Base-by-base conservation (phyloP, 768 basidiomycete species). In the Phaeolepiota aurea region DNA sequence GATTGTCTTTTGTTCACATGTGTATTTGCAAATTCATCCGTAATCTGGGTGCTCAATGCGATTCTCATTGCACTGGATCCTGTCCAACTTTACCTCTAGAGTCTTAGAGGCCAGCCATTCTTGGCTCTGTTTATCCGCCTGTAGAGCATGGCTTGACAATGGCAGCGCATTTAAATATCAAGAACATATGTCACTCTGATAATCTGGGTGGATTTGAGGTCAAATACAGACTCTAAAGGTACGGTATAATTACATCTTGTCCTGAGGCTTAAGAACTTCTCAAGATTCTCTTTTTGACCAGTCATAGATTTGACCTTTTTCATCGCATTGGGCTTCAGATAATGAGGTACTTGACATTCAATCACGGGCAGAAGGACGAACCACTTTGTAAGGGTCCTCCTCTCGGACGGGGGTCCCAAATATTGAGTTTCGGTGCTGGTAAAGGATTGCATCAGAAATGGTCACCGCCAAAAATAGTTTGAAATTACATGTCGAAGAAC, bases 1-100 rank as follows among this genome's bases (percentile, higher is more conserved):
- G 45, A 88, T 78, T 38, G 75, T 74, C 58, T 85, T 82, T 68
- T 96, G 92, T 7, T 80, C 82, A 91, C 90, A 92, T 2, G 76
- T 61, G 56, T 92, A 89, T 37, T 71, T 11, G 79, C 85, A 44
- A 65, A 76, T 48, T 80, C 56, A 25, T 61, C 48, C 2, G 87
- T 90, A 45, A 82, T 76, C 85, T 87, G 47, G n/a, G n/a, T 28
- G 7, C 7, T 7, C 7, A 35, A 37, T 20, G n/a, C n/a, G n/a
- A n/a, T n/a, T n/a, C n/a, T n/a, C n/a, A n/a, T n/a, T n/a, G n/a
- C n/a, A n/a, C n/a, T n/a, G n/a, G n/a, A n/a, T n/a, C n/a, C n/a
- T n/a, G n/a, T n/a, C n/a, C n/a, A n/a, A n/a, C n/a, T 46, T 37
- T 52, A 81, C 87, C 71, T 89, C 65, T 13, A 59, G 47, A 46